Conservation (phyloP, 2,329 filamentous ascomycete species). For the Fusarium nygamai region DNA sequence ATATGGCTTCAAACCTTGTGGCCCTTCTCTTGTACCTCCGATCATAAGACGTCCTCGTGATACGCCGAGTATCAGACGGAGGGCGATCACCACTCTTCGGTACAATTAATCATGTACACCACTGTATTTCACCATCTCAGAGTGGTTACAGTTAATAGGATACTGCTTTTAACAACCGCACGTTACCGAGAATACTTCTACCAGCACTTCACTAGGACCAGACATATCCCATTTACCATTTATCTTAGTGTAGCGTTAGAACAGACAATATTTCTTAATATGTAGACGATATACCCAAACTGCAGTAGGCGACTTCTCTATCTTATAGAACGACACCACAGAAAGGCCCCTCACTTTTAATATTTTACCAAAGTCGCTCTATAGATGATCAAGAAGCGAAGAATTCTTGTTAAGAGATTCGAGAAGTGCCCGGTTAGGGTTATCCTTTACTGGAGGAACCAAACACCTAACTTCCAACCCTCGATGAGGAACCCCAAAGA, state of each 20-base stretch:
- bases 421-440: not conserved
- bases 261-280: not conserved
- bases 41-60: accelerated
- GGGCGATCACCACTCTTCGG: accelerated
- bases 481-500: not conserved
- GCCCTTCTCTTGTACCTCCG: accelerated
- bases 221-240: not conserved
- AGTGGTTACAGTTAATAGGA: not conserved
- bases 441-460: not conserved
- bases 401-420: not conserved
- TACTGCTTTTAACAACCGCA: not conserved
- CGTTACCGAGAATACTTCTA: not conserved
- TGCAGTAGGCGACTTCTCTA: not conserved
- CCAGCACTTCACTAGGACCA: not conserved
- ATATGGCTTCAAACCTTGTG: not conserved
- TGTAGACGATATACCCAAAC: not conserved
- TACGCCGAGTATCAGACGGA: not conserved
- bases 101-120: not conserved
- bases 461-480: not conserved
- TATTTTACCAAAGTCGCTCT: not conserved
- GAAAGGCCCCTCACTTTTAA: accelerated
- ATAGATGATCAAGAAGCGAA: not conserved
- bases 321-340: not conserved
- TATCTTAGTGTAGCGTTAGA: accelerated
- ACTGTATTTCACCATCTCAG: not conserved